phyloP scores from a whole-genome alignment of 108 stramenopile genomes.

The Epipyxis sp. region DNA sequence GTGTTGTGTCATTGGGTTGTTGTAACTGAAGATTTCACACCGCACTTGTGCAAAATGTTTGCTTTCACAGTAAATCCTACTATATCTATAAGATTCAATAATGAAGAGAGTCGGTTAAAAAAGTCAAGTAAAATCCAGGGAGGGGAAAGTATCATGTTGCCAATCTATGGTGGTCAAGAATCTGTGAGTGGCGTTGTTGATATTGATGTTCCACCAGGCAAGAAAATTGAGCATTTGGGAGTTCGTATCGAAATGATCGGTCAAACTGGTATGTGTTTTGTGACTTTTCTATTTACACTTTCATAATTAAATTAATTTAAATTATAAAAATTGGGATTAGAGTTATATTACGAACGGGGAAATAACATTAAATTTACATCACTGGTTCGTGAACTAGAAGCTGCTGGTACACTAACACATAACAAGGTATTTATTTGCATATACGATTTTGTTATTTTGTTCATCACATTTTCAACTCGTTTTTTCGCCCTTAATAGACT shows the following conservation, averaged over 20 bases:
- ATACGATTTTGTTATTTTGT: background rate
- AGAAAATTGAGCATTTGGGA: conserved; percentile 92
- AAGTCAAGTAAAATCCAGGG: background rate
- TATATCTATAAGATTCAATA: background rate
- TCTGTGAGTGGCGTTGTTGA: conserved; percentile 71
- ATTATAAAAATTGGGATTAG: background rate
- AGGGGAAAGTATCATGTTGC: background rate
- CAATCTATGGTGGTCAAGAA: background rate
- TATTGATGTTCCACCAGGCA: conserved; percentile 78
- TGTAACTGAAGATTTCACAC: no score
- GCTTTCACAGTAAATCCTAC: conserved; percentile 1
- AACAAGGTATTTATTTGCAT: background rate
- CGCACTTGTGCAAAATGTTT: background rate
- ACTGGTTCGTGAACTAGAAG: conserved; percentile 84
- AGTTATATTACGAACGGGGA: conserved; percentile 69
- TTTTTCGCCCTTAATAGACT: conserved; percentile 22
- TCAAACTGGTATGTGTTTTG: conserved; percentile 48
- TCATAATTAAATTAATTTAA: background rate
- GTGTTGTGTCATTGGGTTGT: no score
- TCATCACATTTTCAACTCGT: conserved; percentile 31
- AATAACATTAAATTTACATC: conserved; percentile 79
- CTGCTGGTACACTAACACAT: conserved; percentile 62
- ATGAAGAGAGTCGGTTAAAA: background rate
- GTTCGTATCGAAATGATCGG: conserved; percentile 94
- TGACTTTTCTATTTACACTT: background rate